A percentile compares a stretch with the other conserved stretches of the same genome.
These are phyloP conservation scores for Pestalotiopsis sp. DNA, from an alignment of 2,329 filamentous ascomycete genomes.

Conservation along the genomic window DNA sequence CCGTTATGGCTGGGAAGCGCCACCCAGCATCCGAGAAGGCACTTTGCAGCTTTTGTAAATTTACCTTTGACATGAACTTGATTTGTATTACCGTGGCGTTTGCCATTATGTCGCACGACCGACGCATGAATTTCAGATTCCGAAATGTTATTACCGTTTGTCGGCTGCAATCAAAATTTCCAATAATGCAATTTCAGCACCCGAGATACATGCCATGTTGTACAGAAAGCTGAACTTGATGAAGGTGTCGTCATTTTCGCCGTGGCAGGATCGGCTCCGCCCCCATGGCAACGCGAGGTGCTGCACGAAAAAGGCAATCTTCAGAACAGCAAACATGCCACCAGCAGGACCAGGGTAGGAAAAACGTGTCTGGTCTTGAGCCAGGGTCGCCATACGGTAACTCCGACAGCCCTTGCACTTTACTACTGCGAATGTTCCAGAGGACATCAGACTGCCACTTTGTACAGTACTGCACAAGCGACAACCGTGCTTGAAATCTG, in stretches of 20 bases:
- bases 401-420: not conserved
- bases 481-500: not conserved
- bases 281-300: not conserved
- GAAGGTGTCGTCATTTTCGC: not conserved
- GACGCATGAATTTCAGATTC: not conserved
- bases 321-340: not conserved
- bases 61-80: not conserved
- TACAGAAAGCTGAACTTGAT: not conserved
- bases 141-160: not conserved
- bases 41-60: too few species aligned
- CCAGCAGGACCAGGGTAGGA: not conserved
- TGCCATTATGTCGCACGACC: not conserved
- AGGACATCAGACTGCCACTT: not conserved
- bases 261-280: not conserved
- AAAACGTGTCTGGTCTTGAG: not conserved
- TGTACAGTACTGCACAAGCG: not conserved
- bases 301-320: not conserved
- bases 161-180: not conserved
- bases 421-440: not conserved
- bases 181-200: not conserved
- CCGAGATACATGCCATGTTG: not conserved
- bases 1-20: not conserved
- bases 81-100: not conserved
- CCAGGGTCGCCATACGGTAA: not conserved
- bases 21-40: not conserved